Conservation (phyloP, 768 basidiomycete genomes). For the Suillus plorans region DNA sequence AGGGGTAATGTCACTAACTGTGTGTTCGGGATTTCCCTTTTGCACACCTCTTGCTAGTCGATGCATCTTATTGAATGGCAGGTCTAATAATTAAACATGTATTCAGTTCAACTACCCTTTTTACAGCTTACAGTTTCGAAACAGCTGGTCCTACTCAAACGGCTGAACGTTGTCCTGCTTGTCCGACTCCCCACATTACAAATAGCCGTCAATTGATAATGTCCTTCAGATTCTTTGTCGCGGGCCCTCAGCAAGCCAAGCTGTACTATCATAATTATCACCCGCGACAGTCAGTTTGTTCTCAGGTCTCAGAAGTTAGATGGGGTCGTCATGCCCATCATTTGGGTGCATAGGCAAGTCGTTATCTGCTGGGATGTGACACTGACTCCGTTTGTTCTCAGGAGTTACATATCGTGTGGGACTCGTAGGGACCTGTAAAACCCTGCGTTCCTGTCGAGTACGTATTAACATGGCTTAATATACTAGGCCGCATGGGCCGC, state of each 20-base stretch:
- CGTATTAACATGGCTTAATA: not conserved
- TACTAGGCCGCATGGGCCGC: not conserved
- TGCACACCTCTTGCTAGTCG: too few species aligned
- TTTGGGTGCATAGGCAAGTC: not conserved
- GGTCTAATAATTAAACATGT: too few species aligned
- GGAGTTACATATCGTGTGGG: not conserved
- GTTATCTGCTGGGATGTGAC: not conserved
- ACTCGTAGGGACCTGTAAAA: not conserved
- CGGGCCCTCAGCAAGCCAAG: too few species aligned
- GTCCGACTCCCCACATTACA: too few species aligned
- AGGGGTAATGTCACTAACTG: constrained; percentile 13
- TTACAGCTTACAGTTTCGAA: too few species aligned
- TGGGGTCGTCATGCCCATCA: not conserved
- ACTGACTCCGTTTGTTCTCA: not conserved
- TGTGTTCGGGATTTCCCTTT: too few species aligned
- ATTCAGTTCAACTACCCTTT: too few species aligned
- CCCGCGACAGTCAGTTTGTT: not conserved
- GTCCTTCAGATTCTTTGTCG: not conserved
- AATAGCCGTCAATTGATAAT: not conserved
- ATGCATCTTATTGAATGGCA: too few species aligned
- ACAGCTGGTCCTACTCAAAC: too few species aligned
- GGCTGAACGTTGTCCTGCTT: too few species aligned
- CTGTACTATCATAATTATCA: too few species aligned
- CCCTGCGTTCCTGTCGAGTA: not conserved
- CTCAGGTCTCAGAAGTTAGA: not conserved